Base-by-base conservation (phyloP, 345 rosid species). In the Pugionium dolabratum region DNA sequence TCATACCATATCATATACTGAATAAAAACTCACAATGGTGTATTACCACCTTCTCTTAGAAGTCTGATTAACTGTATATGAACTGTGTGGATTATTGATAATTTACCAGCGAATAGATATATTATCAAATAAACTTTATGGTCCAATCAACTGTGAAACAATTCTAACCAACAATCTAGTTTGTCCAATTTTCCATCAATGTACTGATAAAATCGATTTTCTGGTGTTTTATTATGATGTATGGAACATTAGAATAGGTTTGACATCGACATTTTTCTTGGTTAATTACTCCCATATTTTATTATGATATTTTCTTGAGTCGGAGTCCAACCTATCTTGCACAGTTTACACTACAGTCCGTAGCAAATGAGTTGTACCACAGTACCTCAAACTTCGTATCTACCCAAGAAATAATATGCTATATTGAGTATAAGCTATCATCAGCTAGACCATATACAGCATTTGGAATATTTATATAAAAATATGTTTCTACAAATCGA, bases 1-100 rank as follows among this genome's bases (percentile, higher is more conserved):
- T 34, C n/a, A 18, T 35, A 34, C 44, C 66, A 34, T 44, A 32
- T 30, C 29, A 46, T 61, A 26, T 36, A 55, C 5, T 55, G 32
- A 48, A 27, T 47, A 34, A 27, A 36, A 48, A 30, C 7, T 48
- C n/a, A 42, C 29, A 11, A 11, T 53, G 40, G 41, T 33, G 58
- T 53, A 33, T 53, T 11, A 6, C 11, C 40, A 6, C 10, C 11
- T 53, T 51, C 9, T 11, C 2, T n/a, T 11, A 1, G 41, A 3
- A 34, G 56, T 32, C 33, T n/a, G 0, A 32, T 18, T 18, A 18
- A 32, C 9, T 32, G 18, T 18, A 53, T 18, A 33, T 11, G 41
- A 53, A 33, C 26, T 29, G 29, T 53, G 59, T 34, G 29, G 59
- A 7, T 7, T 34, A 18, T 3, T 11, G 18, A 34, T 31, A 18